Evolutionary conservation across 352 stramenopile species (phyloP), one percentile per base, ranked within the genome.

Genomic region (Phytopythium kandeliae): DNA sequence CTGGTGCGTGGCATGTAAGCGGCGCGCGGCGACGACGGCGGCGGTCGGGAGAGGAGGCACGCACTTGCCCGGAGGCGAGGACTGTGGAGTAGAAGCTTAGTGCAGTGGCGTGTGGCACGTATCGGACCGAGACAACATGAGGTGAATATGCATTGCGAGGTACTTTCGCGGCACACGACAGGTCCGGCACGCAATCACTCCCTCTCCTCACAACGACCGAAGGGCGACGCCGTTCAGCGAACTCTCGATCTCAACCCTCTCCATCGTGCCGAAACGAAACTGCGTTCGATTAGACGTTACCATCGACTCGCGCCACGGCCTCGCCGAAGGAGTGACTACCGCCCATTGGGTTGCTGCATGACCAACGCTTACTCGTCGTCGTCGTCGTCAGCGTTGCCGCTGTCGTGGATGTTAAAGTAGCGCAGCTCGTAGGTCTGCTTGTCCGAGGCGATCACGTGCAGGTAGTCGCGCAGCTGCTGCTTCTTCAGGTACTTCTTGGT

Each of bases 401-500:
- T 88, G 69, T 86, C 87, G 81, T 93, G 89, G 76, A 99, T 98
- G 65, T 96, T 97, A 86, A 98, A 99, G 84, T 99, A 99, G 72
- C 92, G 82, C 50, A 99, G 78, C 78, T 99, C 96, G 84, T 99
- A 99, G 50, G 96, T 98, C 73, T 98, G 94, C 86, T 98, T 99
- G 71, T 96, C 95, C 57, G 86, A 93, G 37, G 97, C 96, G 81
- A 99, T 97, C 33, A 99, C 97, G 75, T 98, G 96, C 47, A 99
- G 76, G 81, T 99, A 99, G 89, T 99, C 97, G 70, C 96, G 95
- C 51, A 99, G 80, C 75, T 99, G 95, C 72, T 99, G 96, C 89
- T 99, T 99, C 92, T 99, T 99, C 65, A 99, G 81, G 92, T 99
- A 99, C 86, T 99, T 98, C 94, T 99, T 99, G 56, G 96, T 98